Evolutionary conservation across 768 basidiomycete genomes (phyloP).

Genomic region (Hygrophorus pudorinus): DNA sequence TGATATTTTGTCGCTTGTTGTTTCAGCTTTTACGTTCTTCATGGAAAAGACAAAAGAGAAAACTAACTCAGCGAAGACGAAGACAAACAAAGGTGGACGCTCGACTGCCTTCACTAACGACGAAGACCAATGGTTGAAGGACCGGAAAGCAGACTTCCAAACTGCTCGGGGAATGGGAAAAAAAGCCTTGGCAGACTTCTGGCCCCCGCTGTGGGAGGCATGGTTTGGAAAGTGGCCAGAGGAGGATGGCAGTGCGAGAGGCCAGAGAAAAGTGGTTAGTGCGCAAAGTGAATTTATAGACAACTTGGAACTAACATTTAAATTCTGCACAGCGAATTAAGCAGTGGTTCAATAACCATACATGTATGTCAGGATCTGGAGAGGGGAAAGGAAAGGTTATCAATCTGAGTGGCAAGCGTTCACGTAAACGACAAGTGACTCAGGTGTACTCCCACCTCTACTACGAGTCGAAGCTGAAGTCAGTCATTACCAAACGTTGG

Average conservation of each 20-base stretch:
- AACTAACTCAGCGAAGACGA: neutral
- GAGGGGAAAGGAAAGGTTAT: neutral
- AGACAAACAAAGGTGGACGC: neutral
- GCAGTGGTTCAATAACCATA: constrained; percentile 1
- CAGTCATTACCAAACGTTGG: neutral
- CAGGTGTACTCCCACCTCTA: constrained; percentile 3
- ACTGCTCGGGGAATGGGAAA: neutral
- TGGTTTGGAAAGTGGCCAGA: neutral
- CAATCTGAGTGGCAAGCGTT: neutral
- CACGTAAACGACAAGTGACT: neutral
- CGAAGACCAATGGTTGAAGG: neutral
- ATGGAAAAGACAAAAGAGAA: too few species aligned
- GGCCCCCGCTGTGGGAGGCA: neutral
- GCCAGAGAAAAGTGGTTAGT: too few species aligned
- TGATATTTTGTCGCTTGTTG: too few species aligned
- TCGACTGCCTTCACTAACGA: neutral
- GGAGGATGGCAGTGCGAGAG: too few species aligned
- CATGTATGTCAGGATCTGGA: neutral
- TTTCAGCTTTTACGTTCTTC: too few species aligned
- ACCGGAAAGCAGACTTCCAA: neutral
- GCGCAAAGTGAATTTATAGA: too few species aligned
- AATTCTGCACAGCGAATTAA: neutral
- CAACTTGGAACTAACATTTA: too few species aligned
- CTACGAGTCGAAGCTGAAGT: neutral
- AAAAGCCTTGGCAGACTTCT: neutral